Evolutionary conservation across 164 flowering plant genomes (phyloP), one percentile per base, ranked within the genome.

Genomic region (Piper longum): DNA sequence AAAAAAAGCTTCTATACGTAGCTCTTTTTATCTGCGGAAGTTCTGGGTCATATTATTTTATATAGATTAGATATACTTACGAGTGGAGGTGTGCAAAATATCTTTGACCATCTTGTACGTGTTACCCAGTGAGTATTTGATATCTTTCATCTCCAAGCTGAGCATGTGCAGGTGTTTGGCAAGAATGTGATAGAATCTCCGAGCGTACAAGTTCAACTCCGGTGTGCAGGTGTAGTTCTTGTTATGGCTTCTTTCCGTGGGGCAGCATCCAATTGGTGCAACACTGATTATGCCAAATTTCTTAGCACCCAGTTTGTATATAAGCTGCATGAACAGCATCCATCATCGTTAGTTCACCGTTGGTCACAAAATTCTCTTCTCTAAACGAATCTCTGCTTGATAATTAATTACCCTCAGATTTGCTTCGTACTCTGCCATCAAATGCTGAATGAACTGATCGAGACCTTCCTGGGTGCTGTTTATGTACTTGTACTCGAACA

Each of bases 201-300:
- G 69, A 43, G 43, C 72, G 61, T 61, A 82, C 79, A 17, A 54
- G 26, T 16, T 12, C 18, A 12, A 86, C 80, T 16, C 45, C 62
- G 0, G 67, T 72, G 44, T 84, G 78, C 66, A 71, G 16, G 2
- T 43, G 69, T 56, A 76, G 78, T 56, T 72, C 19, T 85, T 79
- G 7, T 68, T 77, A 0, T 14, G 1, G 19, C 61, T 41, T 55
- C 86, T 79, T 51, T 62, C 64, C 4, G 74, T 62, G 11, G 88
- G 85, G 19, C 84, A 84, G 44, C 85, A 84, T 1, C 86, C 85
- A 8, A 82, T 57, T 5, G 82, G 79, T 62, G 83, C 71, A 16
- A 75, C 75, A n/a, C 84, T 70, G 41, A 76, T 65, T 43, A 82
- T 77, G 4, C 79, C 80, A 43, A 82, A 79, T 64, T 82, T 82